These are phyloP conservation scores for Hordeum pubiflorum DNA, from an alignment of 202 grass and related monocot species.

Conservation along the genomic window DNA sequence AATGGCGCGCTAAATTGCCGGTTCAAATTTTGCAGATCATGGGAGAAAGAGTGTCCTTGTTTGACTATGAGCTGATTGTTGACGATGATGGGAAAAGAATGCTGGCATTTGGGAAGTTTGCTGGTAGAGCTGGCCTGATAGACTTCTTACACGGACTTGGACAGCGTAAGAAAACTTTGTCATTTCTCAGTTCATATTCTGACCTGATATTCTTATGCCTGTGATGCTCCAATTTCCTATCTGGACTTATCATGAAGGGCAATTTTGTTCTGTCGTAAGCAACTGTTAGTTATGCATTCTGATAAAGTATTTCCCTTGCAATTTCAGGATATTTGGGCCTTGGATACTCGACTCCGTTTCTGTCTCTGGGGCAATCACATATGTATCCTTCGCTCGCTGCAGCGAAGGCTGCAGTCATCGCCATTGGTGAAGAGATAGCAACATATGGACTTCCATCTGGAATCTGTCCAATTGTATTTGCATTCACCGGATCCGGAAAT, in stretches of 20 bases:
- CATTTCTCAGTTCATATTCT: constrained; percentile 7
- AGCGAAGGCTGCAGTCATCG: constrained; percentile 78
- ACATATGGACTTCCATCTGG: constrained; percentile 74
- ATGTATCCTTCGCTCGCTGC: constrained; percentile 97
- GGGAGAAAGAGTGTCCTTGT: constrained; percentile 72
- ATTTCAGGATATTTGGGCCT: constrained; percentile 85
- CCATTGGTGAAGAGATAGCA: constrained; percentile 89
- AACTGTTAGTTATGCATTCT: constrained; percentile 11
- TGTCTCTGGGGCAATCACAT: constrained; percentile 87
- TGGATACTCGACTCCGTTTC: constrained; percentile 90
- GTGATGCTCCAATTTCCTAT: not conserved
- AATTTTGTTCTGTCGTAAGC: not conserved
- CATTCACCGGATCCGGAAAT: constrained; percentile 97
- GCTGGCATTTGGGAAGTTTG: constrained; percentile 92
- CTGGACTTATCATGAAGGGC: not conserved
- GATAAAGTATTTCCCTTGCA: constrained; percentile 9
- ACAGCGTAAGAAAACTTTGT: constrained; percentile 57
- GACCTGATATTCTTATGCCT: not conserved
- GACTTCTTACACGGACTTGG: constrained; percentile 92
- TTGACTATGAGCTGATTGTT: constrained; percentile 90
- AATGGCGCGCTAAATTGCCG: not conserved
- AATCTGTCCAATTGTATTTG: constrained; percentile 80
- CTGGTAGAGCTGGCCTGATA: constrained; percentile 92
- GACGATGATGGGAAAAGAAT: constrained; percentile 64
- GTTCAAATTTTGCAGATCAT: constrained; percentile 49